Evolutionary conservation across 176 grass and related monocot genomes (phyloP).

Genomic region (Aegilops speltoides): DNA sequence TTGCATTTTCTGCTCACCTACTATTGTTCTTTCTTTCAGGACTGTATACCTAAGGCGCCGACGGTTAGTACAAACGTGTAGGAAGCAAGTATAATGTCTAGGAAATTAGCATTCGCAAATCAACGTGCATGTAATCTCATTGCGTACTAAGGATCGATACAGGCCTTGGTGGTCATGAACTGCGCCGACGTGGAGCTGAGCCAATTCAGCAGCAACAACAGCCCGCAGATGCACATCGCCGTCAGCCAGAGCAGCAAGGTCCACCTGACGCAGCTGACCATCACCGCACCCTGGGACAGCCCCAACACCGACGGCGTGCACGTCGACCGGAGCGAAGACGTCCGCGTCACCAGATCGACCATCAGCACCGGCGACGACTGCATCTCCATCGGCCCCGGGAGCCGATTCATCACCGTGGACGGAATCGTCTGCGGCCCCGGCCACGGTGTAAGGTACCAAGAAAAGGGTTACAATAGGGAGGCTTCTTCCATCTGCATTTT

Average conservation of each 20-base stretch:
- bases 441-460: slow-evolving; percentile 54
- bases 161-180: slow-evolving; percentile 15
- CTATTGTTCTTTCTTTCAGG: background rate
- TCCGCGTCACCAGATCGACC: slow-evolving; percentile 3
- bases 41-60: background rate
- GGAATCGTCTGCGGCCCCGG: slow-evolving; percentile 49
- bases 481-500: background rate
- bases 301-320: slow-evolving; percentile 75
- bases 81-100: background rate
- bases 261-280: slow-evolving; percentile 4
- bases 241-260: slow-evolving; percentile 18
- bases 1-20: background rate
- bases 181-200: slow-evolving; percentile 30
- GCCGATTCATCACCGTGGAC: slow-evolving; percentile 34
- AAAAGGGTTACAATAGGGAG: no score
- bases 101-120: background rate
- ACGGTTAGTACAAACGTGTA: slow-evolving; percentile 21
- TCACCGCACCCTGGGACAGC: slow-evolving; percentile 44
- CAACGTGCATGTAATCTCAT: background rate
- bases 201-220: slow-evolving; percentile 28
- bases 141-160: background rate
- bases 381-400: slow-evolving; percentile 46
- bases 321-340: slow-evolving; percentile 21
- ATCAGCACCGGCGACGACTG: slow-evolving; percentile 64
- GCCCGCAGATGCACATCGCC: slow-evolving; percentile 50